A percentile compares a stretch with the other conserved stretches of the same genome.
Conservation (phyloP, 441 rosid genomes). For the Populus tomentosa region DNA sequence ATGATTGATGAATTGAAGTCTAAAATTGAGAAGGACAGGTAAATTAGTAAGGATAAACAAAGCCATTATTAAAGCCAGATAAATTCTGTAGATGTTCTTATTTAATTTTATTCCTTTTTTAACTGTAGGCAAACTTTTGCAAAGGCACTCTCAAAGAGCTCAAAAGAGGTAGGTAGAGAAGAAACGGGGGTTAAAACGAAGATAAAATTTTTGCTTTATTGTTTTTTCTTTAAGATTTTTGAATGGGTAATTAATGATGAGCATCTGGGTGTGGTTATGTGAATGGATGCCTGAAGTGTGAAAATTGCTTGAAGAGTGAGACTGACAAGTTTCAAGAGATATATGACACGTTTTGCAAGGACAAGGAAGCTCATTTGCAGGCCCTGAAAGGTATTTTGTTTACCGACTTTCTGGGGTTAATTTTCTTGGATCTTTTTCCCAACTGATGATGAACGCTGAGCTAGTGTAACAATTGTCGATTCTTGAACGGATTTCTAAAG, state of each 20-base stretch:
- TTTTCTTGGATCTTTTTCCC: neutral
- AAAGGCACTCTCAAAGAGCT: constrained; percentile 71
- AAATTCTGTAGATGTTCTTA: neutral
- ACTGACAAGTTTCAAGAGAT: constrained; percentile 60
- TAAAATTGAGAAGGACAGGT: constrained; percentile 77
- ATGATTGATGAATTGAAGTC: constrained; percentile 59
- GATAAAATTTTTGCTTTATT: neutral
- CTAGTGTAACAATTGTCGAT: neutral
- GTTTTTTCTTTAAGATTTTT: neutral
- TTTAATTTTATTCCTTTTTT: constrained; percentile 6
- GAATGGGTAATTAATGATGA: neutral
- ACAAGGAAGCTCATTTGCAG: constrained; percentile 54
- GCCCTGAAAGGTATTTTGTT: constrained; percentile 46
- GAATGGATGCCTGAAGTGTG: constrained; percentile 50
- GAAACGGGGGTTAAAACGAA: constrained; percentile 5
- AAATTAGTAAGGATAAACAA: constrained; percentile 6
- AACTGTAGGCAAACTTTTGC: constrained; percentile 54
- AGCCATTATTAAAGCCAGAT: neutral
- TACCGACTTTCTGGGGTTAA: neutral
- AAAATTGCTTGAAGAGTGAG: constrained; percentile 59
- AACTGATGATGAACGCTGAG: neutral
- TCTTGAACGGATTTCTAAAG: neutral
- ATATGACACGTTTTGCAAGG: constrained; percentile 62
- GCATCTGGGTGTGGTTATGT: constrained; percentile 6
- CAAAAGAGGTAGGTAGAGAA: constrained; percentile 57